Base-by-base conservation (phyloP, 108 stramenopile species). In the Mediolabrus comicus region DNA sequence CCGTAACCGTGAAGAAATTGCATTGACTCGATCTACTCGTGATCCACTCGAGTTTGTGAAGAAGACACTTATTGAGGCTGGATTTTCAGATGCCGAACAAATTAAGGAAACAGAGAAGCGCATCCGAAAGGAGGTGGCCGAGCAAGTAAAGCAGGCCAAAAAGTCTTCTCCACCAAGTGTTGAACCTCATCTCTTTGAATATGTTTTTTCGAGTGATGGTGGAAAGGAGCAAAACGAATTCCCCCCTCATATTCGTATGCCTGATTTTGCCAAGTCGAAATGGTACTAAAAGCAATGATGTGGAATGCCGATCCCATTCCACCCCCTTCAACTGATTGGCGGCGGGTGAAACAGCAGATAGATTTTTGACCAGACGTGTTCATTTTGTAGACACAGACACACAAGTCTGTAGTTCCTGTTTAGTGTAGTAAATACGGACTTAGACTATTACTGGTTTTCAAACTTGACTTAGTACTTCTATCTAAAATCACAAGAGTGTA, bases 1-100 rank as follows among this genome's bases (percentile, higher is more conserved):
- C 92, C 98, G 99, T 52, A 98, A 94, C 83, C 94, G 98, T 53
- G 99, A 99, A 60, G 99, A 99, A 84, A 97, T 99, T 77, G 96
- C 92, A 26, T 87, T 94, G 56, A 97, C 97, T 25, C 91, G 99
- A 59, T 83, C 94, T 39, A 97, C 97, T 35, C 88, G 96, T 9
- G 99, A 99, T 72, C 98, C 98, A 56, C 84, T 99, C 62, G 98
- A 99, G 81, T 95, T 89, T 72, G 91, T 98, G 53, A 98, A 98
- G 82, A 92, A 96, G 68, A 84, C 92, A 52, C 67, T 98, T 46
- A 82, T 93, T 33, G 97, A 99, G 58, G 83, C 94, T 58, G 89
- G 84, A 38, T 91, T 94, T 65, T 86, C 88, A 29, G 88, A 92
- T 30, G 86, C 91, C 13, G 95, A 96, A 39, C 97, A 98, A 72